phyloP scores from a whole-genome alignment of 768 basidiomycete genomes.

The Boletus reticuloceps region DNA sequence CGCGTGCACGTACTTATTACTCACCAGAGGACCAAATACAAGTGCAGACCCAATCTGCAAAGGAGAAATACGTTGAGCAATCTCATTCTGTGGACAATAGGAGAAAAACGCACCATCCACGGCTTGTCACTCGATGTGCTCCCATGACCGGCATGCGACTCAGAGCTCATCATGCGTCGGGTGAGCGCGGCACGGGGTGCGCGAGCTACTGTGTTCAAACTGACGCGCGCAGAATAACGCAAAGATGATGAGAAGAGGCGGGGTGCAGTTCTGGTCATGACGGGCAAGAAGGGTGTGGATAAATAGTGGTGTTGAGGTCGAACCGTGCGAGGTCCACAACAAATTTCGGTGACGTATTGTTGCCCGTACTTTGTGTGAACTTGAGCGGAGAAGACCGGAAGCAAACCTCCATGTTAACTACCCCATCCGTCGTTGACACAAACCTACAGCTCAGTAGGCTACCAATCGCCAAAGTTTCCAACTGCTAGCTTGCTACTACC shows the following conservation, averaged over 20 bases:
- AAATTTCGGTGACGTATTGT: conserved; percentile 32
- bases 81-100: not conserved
- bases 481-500: not conserved
- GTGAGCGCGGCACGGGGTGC: conserved; percentile 13
- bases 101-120: conserved; percentile 28
- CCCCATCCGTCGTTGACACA: too few relatives aligned
- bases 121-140: conserved; percentile 19
- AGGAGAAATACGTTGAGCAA: not conserved
- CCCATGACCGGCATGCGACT: conserved; percentile 19
- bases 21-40: conserved; percentile 31
- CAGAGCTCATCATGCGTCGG: conserved; percentile 28
- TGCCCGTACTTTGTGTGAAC: conserved; percentile 26
- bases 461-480: not conserved
- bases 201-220: conserved; percentile 3
- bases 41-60: conserved; percentile 31
- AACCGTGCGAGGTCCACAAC: conserved; percentile 1
- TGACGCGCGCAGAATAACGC: conserved; percentile 15
- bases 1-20: not conserved
- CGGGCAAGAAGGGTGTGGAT: not conserved
- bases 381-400: conserved; percentile 25
- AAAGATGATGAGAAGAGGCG: conserved; percentile 16
- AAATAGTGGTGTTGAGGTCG: conserved; percentile 15
- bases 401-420: too few relatives aligned
- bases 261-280: conserved; percentile 22
- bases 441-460: not conserved